phyloP scores from a whole-genome alignment of 176 grass and related monocot genomes.

The Avena atlantica region DNA sequence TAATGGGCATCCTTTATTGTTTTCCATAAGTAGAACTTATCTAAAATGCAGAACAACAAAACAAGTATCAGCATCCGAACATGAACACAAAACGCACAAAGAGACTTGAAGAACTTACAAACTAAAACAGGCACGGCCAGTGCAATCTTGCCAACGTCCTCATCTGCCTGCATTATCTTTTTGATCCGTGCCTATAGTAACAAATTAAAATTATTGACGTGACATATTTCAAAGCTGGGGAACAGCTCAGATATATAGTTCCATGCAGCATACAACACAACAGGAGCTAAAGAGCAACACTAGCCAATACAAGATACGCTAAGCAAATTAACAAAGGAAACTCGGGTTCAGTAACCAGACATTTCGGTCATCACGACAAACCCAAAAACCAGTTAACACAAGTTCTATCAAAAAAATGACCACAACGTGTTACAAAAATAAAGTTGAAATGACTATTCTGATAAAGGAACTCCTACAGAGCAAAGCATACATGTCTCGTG shows the following conservation, averaged over 20 bases:
- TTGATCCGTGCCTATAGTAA: constrained; percentile 86
- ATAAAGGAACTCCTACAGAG: background rate
- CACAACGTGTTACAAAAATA: background rate
- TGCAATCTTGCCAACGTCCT: constrained; percentile 98
- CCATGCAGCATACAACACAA: background rate
- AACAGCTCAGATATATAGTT: constrained; percentile 34
- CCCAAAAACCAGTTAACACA: background rate
- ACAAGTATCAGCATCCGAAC: background rate
- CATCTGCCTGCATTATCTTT: constrained; percentile 99
- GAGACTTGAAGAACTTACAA: constrained; percentile 64
- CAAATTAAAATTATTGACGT: constrained; percentile 31
- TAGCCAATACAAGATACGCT: background rate
- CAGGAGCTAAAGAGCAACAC: constrained; percentile 23
- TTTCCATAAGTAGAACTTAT: background rate
- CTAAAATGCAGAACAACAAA: background rate
- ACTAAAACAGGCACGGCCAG: constrained; percentile 97
- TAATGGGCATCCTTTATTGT: background rate
- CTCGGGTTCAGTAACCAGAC: constrained; percentile 10
- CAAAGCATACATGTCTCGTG: background rate
- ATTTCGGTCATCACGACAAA: background rate
- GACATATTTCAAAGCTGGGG: background rate
- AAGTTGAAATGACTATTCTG: background rate
- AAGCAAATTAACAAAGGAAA: constrained; percentile 20
- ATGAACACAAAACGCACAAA: constrained; percentile 22
- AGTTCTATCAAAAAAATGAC: background rate